phyloP scores from a whole-genome alignment of 352 stramenopile genomes.

The Lagenidium giganteum region DNA sequence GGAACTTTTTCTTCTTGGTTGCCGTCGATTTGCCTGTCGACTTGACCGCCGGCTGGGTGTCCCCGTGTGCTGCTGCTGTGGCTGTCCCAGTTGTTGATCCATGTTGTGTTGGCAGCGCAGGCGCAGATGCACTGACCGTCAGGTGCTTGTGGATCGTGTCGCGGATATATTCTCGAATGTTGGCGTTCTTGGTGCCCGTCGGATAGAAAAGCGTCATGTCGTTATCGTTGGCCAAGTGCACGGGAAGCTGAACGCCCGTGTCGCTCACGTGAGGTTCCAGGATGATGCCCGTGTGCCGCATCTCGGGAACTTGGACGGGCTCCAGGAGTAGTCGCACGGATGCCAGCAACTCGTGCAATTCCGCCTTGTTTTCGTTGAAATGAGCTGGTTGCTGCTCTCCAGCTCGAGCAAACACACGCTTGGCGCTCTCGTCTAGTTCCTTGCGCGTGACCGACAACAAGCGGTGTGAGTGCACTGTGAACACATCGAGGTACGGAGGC shows the following conservation, averaged over 20 bases:
- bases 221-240: slow-evolving; percentile 26
- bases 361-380: slow-evolving; percentile 2
- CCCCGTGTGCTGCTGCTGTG: slow-evolving; percentile 3
- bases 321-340: slow-evolving; percentile 50
- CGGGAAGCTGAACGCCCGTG: slow-evolving; percentile 21
- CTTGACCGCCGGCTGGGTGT: slow-evolving; percentile 18
- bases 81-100: background rate
- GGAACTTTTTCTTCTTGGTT: slow-evolving; percentile 5
- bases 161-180: slow-evolving; percentile 68
- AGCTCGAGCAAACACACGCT: too few species aligned
- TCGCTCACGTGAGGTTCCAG: slow-evolving; percentile 9
- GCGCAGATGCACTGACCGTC: slow-evolving; percentile 13
- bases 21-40: background rate
- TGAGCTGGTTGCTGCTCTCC: slow-evolving; percentile 1
- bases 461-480: slow-evolving; percentile 55
- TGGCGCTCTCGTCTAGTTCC: slow-evolving; percentile 30
- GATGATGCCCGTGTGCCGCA: slow-evolving; percentile 48
- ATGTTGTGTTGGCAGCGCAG: background rate
- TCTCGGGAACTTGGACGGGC: slow-evolving; percentile 51
- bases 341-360: slow-evolving; percentile 29
- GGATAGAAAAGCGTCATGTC: slow-evolving; percentile 66
- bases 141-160: slow-evolving; percentile 48
- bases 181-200: slow-evolving; percentile 60
- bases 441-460: slow-evolving; percentile 29
- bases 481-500: slow-evolving; percentile 55